Evolutionary conservation across 179 eudicot species (phyloP), one percentile per base, ranked within the genome.

Genomic region (Beta corolliflora): DNA sequence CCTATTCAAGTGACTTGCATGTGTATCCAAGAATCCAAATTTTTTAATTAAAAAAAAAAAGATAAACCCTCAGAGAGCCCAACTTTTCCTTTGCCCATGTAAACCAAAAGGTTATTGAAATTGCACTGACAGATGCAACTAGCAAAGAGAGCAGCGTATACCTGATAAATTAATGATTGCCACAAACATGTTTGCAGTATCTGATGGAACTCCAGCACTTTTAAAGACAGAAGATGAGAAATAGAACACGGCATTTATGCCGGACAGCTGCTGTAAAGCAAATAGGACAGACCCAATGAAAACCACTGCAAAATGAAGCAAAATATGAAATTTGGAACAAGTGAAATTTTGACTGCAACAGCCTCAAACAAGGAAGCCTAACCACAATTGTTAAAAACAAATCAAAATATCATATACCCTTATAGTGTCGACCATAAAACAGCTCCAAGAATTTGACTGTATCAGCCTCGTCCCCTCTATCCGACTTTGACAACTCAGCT

Each of bases 181-280:
- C n/a, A 94, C 91, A 71, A 85, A 88, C 64, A 88, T 85, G 80
- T 95, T 95, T 82, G 93, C 98, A 23, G 82, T 78, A 74, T 91
- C 89, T 80, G 98, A 83, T 68, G 98, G 90, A 52, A 95, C 95
- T 78, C 98, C 98, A 19, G 91, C 97, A 61, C 89, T 90, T 83
- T 73, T 91, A 86, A 95, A 95, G 65, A 95, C 98, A 75, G 91
- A 89, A 79, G 98, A 95, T 59, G 98, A 95, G 91, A 95, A 95
- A 89, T 91, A 95, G 87, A 95, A 95, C 78, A 95, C 92, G 81
- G 98, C 97, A 81, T 95, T 95, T 90, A 95, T 93, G 58, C 98
- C 98, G 59, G 98, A 95, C 82, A 94, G 87, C 87, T 95, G 98
- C 89, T 95, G 98, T 70, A 95, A 88, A 83, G 92, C 97, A 91